Percentiles rank a stretch among this genome's conserved stretches.
phyloP scores from a whole-genome alignment of 805 yeast species.

The Ogataea trehalophila region DNA sequence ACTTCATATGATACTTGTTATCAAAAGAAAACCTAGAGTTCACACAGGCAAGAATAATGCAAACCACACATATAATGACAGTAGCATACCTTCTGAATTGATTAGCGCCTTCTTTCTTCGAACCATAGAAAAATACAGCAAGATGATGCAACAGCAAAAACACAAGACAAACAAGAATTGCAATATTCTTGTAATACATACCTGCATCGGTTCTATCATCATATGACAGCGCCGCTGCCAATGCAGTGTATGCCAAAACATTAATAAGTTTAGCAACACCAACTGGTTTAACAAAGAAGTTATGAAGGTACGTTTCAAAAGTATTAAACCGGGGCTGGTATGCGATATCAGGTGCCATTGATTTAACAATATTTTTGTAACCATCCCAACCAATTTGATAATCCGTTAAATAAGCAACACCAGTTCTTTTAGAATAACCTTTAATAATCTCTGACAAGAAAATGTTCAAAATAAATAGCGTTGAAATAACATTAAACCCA shows the following conservation, averaged over 20 bases:
- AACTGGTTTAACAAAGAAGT: conserved; percentile 46
- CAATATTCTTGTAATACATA: conserved; percentile 32
- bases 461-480: conserved; percentile 73
- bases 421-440: conserved; percentile 69
- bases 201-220: conserved; percentile 42
- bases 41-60: conserved; percentile 44
- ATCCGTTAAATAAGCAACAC: conserved; percentile 71
- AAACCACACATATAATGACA: conserved; percentile 42
- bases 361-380: conserved; percentile 54
- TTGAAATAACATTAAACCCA: conserved; percentile 65
- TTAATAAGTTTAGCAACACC: conserved; percentile 38
- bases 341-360: conserved; percentile 48
- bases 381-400: conserved; percentile 82
- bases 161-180: conserved; percentile 43
- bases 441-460: conserved; percentile 79
- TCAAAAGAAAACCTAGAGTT: conserved; percentile 32
- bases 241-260: conserved; percentile 47
- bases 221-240: conserved; percentile 47
- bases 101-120: conserved; percentile 36
- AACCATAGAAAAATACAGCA: conserved; percentile 46
- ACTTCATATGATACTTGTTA: not conserved
- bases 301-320: conserved; percentile 42
- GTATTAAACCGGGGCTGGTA: conserved; percentile 31
- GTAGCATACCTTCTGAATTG: conserved; percentile 60
- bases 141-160: conserved; percentile 41